Evolutionary conservation across 139 green algal species (phyloP).

Genomic region (Chlorella sorokiniana): DNA sequence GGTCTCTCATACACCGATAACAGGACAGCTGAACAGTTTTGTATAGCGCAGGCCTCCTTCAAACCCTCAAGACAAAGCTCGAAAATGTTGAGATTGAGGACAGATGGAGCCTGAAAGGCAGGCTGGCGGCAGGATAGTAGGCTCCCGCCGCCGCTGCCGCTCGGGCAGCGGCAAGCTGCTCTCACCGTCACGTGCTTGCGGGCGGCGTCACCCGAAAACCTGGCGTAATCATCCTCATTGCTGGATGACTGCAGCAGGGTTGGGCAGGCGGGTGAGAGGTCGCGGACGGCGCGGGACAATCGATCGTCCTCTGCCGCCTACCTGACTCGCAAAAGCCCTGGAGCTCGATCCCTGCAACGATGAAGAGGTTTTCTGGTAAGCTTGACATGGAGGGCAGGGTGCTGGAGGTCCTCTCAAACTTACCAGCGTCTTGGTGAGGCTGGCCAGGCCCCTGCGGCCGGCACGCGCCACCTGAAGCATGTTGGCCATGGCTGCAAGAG

Average conservation of each 20-base stretch:
- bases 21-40: too few relatives aligned
- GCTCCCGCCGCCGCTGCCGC: not conserved
- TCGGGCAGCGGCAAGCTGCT: not conserved
- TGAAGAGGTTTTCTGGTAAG: not conserved
- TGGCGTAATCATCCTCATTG: constrained; percentile 75
- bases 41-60: too few relatives aligned
- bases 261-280: not conserved
- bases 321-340: constrained; percentile 33
- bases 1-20: too few relatives aligned
- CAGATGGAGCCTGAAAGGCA: too few relatives aligned
- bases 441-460: not conserved
- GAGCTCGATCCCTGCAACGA: constrained; percentile 32
- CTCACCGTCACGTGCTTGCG: constrained; percentile 25
- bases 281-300: not conserved
- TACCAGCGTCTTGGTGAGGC: not conserved
- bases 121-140: constrained; percentile 12
- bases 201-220: constrained; percentile 25
- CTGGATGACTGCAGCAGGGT: constrained; percentile 19
- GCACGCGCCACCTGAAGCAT: not conserved
- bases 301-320: not conserved
- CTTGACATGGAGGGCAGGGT: not conserved
- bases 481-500: not conserved
- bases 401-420: not conserved
- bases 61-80: too few relatives aligned
- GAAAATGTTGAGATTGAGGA: too few relatives aligned